Base-by-base conservation (phyloP, 495 filamentous ascomycete species). In the Xylaria curta region DNA sequence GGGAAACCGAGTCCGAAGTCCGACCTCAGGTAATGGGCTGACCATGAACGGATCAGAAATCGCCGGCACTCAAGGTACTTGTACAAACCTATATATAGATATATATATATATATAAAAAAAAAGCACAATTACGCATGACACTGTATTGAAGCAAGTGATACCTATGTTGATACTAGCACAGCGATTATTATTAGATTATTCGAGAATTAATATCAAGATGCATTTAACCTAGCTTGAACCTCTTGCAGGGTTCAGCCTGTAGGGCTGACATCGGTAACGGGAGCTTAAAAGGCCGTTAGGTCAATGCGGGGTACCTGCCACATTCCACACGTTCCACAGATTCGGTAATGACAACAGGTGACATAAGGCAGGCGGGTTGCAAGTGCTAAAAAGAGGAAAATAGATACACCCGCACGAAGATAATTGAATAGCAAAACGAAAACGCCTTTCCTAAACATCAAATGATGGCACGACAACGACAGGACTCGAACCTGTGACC, bases 401-500 rank as follows among this genome's bases (percentile, higher is more conserved):
- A 60, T 12, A 60, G 21, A 19, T 19, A 1, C 5, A 1, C 28
- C 28, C 28, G 3, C 28, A 31, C 15, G 5, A 15, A 47, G 0
- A n/a, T 19, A 8, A 19, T 46, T 6, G 3, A 5, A 46, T 17
- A 46, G 15, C 42, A 47, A 19, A 47, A 47, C 3, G 3, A 12
- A 47, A 47, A 15, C 33, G 4, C 33, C 33, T 36, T 36, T 47
- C 6, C 10, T n/a, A 7, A 4, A 58, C 4, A 0, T 9, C 0
- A 13, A 7, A 9, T n/a, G 21, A 21, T 12, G 8, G 0, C 31
- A 24, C 69, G 69, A 65, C 69, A 71, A 71, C 69, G 69, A 71
- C 69, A 71, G 69, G 69, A 71, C 60, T 71, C 69, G 69, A 71
- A 71, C 69, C 69, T 71, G 69, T 71, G 69, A 71, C 60, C 69